Conservation (phyloP, 129 eudicot species). For the Flaveria trinervia region DNA sequence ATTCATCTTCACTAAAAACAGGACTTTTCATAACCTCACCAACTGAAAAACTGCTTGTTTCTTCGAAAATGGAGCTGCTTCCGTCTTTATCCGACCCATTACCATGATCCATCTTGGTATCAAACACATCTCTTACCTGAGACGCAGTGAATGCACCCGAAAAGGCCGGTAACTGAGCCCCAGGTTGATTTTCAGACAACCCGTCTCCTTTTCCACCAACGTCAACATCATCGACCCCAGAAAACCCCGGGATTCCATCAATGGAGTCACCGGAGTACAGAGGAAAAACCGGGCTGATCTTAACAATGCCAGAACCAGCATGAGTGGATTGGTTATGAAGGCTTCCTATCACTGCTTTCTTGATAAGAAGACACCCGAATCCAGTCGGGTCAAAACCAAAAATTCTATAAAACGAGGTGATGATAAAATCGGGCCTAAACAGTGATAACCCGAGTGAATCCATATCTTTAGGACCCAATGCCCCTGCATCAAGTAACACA, state of each 20-base stretch:
- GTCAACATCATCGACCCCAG: conserved; percentile 36
- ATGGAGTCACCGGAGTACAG: conserved; percentile 47
- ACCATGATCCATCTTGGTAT: conserved; percentile 43
- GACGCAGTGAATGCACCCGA: conserved; percentile 51
- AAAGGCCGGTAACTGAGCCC: conserved; percentile 51
- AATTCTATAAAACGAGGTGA: conserved; percentile 63
- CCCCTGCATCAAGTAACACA: conserved; percentile 69
- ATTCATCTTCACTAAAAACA: conserved; percentile 58
- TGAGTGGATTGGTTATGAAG: conserved; percentile 50
- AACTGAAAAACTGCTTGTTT: conserved; percentile 42
- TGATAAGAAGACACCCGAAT: conserved; percentile 64
- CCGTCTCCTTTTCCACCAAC: conserved; percentile 26
- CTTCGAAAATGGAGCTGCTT: conserved; percentile 50
- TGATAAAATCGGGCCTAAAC: conserved; percentile 63
- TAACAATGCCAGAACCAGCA: conserved; percentile 59
- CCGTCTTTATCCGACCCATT: conserved; percentile 52
- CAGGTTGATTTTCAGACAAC: conserved; percentile 24
- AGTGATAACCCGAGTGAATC: conserved; percentile 66
- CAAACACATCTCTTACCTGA: conserved; percentile 57
- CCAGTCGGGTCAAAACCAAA: conserved; percentile 71
- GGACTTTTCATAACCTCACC: conserved; percentile 63
- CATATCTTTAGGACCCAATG: conserved; percentile 77
- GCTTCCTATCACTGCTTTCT: conserved; percentile 60
- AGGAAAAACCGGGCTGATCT: conserved; percentile 56
- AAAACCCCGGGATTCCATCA: conserved; percentile 40